phyloP scores from a whole-genome alignment of 768 basidiomycete species.

The Russula foetens region DNA sequence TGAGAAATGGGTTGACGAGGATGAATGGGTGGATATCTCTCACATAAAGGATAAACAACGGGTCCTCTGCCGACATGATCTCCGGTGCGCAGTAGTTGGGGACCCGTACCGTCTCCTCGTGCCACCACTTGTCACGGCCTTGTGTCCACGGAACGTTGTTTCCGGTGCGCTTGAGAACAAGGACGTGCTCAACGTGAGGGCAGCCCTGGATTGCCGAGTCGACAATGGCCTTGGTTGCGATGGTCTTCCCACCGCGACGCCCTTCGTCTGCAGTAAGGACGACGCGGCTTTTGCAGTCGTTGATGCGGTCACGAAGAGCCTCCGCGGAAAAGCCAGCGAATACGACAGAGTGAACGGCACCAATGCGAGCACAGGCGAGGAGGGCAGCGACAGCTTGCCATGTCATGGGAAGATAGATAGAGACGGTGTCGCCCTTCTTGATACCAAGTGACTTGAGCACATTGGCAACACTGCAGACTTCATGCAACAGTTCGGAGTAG shows the following conservation, averaged over 20 bases:
- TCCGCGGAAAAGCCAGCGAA: constrained; percentile 97
- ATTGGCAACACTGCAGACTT: constrained; percentile 86
- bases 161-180: constrained; percentile 86
- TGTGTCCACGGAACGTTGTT: constrained; percentile 70
- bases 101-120: constrained; percentile 82
- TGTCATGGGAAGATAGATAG: constrained; percentile 89
- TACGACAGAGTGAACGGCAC: constrained; percentile 93
- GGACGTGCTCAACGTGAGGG: constrained; percentile 80
- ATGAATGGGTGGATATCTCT: constrained; percentile 35
- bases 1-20: background rate
- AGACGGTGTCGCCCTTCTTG: constrained; percentile 92
- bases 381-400: constrained; percentile 96
- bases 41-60: constrained; percentile 97
- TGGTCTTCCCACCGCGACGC: constrained; percentile 85
- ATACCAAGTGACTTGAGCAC: constrained; percentile 85
- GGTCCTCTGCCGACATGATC: constrained; percentile 88
- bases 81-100: constrained; percentile 84
- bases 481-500: constrained; percentile 80
- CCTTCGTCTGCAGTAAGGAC: constrained; percentile 96
- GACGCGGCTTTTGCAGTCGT: constrained; percentile 85
- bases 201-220: constrained; percentile 84
- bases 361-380: constrained; percentile 95
- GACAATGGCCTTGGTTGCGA: constrained; percentile 91
- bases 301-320: constrained; percentile 84
- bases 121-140: constrained; percentile 94